Base-by-base conservation (phyloP, 345 rosid species). In the Nephelium lappaceum region DNA sequence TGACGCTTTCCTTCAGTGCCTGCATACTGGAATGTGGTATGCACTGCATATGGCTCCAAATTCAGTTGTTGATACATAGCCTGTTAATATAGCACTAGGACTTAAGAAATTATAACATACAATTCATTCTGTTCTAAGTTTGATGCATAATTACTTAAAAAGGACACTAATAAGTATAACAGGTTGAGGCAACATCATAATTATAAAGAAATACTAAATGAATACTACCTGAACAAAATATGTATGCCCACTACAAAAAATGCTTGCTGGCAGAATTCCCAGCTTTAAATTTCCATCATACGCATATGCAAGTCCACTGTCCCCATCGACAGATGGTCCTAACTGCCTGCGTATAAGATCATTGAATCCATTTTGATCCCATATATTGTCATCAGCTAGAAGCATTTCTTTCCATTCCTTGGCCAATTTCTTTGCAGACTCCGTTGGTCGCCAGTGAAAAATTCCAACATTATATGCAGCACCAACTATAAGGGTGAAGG, bases 291-390 rank as follows among this genome's bases (percentile, higher is more conserved):
- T 92, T 82, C 99, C 95, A 90, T 96, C 97, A 84, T 82, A 96
- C 81, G 99, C 95, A 77, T 94, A 94, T 39, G 84, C 89, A 81
- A 96, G 94, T 80, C 93, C 97, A 82, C 87, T 87, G 14, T 89
- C 92, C 51, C 86, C 94, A 77, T 88, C 91, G 76, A 93, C 92
- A 47, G 99, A 87, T 49, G 99, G 99, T 45, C 99, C 99, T 81
- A 92, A 73, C 90, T 94, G 95, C 82, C 79, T 92, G 72, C 88
- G 90, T 66, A 96, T 89, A 61, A 94, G 85, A 31, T 93, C 92
- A 77, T 96, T 96, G 85, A 96, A 96, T 43, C 99, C 99, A 83
- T 93, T 93, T 78, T 96, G 99, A 90, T 96, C 99, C 99, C 99
- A 96, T 75, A 94, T 94, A 83, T 87, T 89, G 71, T 94, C 99